Evolutionary conservation across 1,284 basidiomycete species (phyloP), one percentile per base, ranked within the genome.

Genomic region (Moesziomyces parantarcticus): DNA sequence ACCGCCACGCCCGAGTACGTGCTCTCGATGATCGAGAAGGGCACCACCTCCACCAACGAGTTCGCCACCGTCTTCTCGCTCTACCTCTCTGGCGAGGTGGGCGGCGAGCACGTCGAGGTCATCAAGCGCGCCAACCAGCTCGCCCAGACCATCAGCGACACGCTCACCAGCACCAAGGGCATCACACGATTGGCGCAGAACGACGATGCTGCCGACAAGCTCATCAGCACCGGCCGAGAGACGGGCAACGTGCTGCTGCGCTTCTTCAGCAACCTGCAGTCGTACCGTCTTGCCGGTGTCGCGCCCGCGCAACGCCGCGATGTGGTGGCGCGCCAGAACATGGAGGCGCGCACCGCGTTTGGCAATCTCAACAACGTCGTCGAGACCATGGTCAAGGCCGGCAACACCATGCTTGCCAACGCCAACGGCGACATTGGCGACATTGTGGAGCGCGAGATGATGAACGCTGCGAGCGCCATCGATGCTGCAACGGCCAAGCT

Each of bases 1-100:
- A 96, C 92, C 75, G 94, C 96, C 9, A 99, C 97, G 1, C 96
- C 97, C 16, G 95, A 97, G 83, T 99, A 98, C 84, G 97, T 95
- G 0, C 87, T 98, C 23, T 98, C 97, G 11, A 94, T 99, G 91
- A 94, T 99, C 79, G 97, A 99, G 85, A 98, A 98, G 86, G 92
- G 94, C 5, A 87, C 91, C 84, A 93, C 92, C 79, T 95, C 92
- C 78, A 92, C 94, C 18, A 98, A 91, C 65, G 96, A 99, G 83
- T 99, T 99, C 83, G 94, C 95, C 13, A 92, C 92, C 22, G 88
- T 94, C 51, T 99, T 95, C 87, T 94, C 93, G 84, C 88, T 97
- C 16, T 93, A 93, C 85, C 88, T 99, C 21, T 89, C 90, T 58
- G 92, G 92, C 41, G 93, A 97, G 80, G 87, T 87, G 39, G 96